Evolutionary conservation across 2,329 filamentous ascomycete genomes (phyloP).

Genomic region (Pseudogymnoascus pannorum): DNA sequence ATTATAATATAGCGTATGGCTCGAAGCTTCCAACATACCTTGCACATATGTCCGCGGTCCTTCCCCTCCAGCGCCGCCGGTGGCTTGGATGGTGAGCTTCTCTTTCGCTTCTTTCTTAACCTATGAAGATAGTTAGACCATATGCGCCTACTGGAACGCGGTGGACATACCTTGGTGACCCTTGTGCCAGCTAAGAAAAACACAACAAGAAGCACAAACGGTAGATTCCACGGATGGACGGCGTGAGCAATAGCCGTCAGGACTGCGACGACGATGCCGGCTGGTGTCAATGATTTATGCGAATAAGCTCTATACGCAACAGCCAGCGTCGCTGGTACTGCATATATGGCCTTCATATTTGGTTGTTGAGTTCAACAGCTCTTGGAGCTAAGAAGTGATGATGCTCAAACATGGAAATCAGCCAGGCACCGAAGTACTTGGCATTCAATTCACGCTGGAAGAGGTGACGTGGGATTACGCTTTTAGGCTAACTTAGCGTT

Average conservation of each 20-base stretch:
- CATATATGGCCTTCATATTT: conserved; percentile 50
- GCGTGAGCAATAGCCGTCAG: conserved; percentile 74
- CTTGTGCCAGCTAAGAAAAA: conserved; percentile 84
- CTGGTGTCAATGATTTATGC: conserved; percentile 69
- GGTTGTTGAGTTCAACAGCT: background rate
- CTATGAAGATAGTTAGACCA: conserved; percentile 34
- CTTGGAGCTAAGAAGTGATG: conserved; percentile 8
- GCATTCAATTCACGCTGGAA: background rate
- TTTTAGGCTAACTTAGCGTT: conserved; percentile 1
- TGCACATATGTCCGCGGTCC: conserved; percentile 78
- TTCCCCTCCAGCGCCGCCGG: conserved; percentile 68
- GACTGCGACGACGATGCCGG: conserved; percentile 64
- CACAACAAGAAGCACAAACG: conserved; percentile 72
- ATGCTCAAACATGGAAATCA: background rate
- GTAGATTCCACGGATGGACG: conserved; percentile 87
- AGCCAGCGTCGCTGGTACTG: conserved; percentile 49
- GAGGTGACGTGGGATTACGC: conserved; percentile 5
- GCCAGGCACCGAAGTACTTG: background rate
- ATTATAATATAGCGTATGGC: background rate
- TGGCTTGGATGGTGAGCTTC: conserved; percentile 68
- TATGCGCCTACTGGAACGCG: conserved; percentile 9
- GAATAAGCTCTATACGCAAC: conserved; percentile 62
- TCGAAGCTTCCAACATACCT: conserved; percentile 35
- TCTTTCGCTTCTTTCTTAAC: conserved; percentile 85
- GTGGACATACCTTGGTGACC: conserved; percentile 63